Evolutionary conservation across 2,329 filamentous ascomycete species (phyloP).

Genomic region (Daldinia eschscholtzii): DNA sequence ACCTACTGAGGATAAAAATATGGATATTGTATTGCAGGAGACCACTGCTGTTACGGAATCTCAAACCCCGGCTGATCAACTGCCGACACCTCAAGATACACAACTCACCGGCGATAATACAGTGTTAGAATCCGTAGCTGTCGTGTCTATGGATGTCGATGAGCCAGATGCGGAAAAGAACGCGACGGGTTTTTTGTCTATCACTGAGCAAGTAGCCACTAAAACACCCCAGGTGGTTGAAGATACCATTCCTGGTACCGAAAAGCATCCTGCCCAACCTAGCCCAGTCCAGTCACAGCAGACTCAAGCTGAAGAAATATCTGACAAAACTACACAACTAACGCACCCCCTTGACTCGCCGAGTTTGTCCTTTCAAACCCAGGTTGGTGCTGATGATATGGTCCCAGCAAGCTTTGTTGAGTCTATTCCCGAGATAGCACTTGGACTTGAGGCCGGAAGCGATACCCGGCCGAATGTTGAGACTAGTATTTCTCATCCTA

Average conservation of each 20-base stretch:
- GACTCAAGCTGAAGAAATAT: constrained; percentile 3
- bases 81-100: constrained; percentile 47
- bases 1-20: constrained; percentile 15
- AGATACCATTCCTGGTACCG: constrained; percentile 4
- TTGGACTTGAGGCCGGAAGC: constrained; percentile 7
- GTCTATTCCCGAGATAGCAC: constrained; percentile 8
- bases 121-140: constrained; percentile 4
- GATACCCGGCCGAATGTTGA: constrained; percentile 13
- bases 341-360: constrained; percentile 28
- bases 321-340: constrained; percentile 8
- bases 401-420: constrained; percentile 29
- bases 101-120: constrained; percentile 35
- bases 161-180: constrained; percentile 23
- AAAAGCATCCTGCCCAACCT: constrained; percentile 9
- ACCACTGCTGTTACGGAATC: constrained; percentile 12
- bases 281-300: constrained; percentile 3
- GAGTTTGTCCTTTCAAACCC: constrained; percentile 42
- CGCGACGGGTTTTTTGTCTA: background rate
- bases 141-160: constrained; percentile 34
- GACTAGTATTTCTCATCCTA: constrained; percentile 25
- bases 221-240: constrained; percentile 1
- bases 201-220: constrained; percentile 8
- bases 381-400: constrained; percentile 37
- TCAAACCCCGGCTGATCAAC: constrained; percentile 32
- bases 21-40: constrained; percentile 33